Base-by-base conservation (phyloP, 148 eudicot genomes). In the Cornus controversa region DNA sequence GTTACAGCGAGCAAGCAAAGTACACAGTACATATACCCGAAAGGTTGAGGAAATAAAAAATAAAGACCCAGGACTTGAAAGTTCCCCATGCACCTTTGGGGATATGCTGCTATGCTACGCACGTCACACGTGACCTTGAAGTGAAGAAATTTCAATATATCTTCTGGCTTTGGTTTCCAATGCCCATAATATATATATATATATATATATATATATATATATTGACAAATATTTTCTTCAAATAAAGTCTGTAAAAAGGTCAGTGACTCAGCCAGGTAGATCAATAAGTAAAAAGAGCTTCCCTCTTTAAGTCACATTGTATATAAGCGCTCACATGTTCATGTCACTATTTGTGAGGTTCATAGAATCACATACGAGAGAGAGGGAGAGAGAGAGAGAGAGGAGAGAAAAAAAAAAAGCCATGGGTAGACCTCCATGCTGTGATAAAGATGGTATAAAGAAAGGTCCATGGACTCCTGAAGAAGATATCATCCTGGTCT, bases 391-490 rank as follows among this genome's bases (percentile, higher is more conserved):
- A 47, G 34, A 47, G 74, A 54, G 63, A 25, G 10, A 54, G 34
- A 1, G 54, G 11, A 29, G n/a, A 72, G 65, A 22, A 14, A 16
- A 13, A 28, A 29, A 54, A 37, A 60, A 29, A 50, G 60, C 40
- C 63, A 90, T 90, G 93, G 93, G 93, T 71, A 86, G 91, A 58
- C 91, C 93, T 57, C 93, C 91, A 34, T 90, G 93, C 57, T 90
- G 93, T 77, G 93, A 90, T 24, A 90, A 88, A 84, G 89, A 85
- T 69, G 91, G 91, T 29, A 86, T 90, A 84, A 90, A 90, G 87
- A 90, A 90, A 85, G 93, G 93, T 71, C 93, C 93, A 34, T 90
- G 93, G 93, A 90, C 93, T 42, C 93, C 93, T 67, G 93, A 90
- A 77, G 93, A 90, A 85, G 93, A 90, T 60, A 90, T 90, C 76